phyloP scores from a whole-genome alignment of 2,329 filamentous ascomycete species.

The Colletotrichum karsti region DNA sequence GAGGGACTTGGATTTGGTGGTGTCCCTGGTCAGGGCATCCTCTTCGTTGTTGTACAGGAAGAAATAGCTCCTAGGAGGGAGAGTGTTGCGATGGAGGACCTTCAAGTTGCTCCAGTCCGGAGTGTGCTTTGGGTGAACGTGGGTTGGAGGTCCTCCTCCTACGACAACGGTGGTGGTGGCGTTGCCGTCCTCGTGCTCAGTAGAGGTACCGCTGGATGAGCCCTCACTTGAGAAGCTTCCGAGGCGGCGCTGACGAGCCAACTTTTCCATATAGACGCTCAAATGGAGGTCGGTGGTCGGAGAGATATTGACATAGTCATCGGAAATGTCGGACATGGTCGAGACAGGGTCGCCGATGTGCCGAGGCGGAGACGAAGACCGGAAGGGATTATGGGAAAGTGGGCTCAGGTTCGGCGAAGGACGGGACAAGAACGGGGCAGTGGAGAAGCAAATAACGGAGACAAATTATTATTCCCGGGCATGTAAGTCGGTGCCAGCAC shows the following conservation, averaged over 20 bases:
- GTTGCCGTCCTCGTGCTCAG: background rate
- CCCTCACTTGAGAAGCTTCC: constrained; percentile 19
- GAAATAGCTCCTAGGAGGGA: constrained; percentile 64
- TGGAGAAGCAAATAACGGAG: constrained; percentile 16
- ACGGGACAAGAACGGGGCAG: constrained; percentile 1
- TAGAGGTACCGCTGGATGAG: background rate
- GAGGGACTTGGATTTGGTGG: constrained; percentile 45
- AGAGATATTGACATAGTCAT: constrained; percentile 27
- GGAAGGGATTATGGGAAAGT: background rate
- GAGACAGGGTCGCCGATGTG: background rate
- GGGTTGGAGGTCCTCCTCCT: background rate
- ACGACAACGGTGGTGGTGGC: background rate
- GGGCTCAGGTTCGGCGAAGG: background rate
- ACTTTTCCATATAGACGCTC: constrained; percentile 20
- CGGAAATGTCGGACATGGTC: constrained; percentile 28
- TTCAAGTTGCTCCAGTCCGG: constrained; percentile 70
- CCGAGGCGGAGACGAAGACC: constrained; percentile 10
- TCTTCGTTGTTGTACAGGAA: constrained; percentile 56
- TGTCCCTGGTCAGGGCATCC: constrained; percentile 55
- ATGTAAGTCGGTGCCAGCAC: background rate
- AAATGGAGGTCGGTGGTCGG: constrained; percentile 21
- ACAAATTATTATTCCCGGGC: background rate
- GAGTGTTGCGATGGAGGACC: constrained; percentile 64
- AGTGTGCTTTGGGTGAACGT: constrained; percentile 38
- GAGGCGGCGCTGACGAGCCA: constrained; percentile 9